Evolutionary conservation across 306 rosid species (phyloP).

Genomic region (Dalbergia cochinchinensis): DNA sequence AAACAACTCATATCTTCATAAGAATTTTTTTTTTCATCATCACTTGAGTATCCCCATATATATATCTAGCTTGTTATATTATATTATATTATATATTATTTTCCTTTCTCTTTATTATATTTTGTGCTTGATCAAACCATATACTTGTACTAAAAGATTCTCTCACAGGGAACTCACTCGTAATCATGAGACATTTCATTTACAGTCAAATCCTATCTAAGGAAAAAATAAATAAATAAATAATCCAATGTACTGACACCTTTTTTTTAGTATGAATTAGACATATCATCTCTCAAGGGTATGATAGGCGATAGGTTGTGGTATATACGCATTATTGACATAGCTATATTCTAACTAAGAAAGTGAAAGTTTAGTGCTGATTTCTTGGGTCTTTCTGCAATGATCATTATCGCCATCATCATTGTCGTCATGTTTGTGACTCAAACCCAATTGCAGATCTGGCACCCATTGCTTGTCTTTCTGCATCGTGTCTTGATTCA

Average conservation of each 20-base stretch:
- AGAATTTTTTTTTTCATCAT: too few relatives aligned
- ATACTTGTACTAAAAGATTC: conserved; percentile 25
- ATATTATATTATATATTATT: background rate
- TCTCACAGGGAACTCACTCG: conserved; percentile 15
- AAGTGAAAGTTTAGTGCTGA: conserved; percentile 77
- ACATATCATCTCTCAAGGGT: conserved; percentile 24
- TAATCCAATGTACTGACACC: conserved; percentile 30
- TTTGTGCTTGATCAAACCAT: conserved; percentile 10
- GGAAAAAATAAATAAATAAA: background rate
- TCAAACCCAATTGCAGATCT: conserved; percentile 69
- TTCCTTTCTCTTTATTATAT: conserved; percentile 23
- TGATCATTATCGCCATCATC: conserved; percentile 43
- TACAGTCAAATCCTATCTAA: conserved; percentile 7
- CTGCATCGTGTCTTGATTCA: conserved; percentile 50
- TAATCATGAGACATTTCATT: conserved; percentile 5
- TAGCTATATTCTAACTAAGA: conserved; percentile 53
- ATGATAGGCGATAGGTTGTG: conserved; percentile 38
- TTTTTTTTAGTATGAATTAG: conserved; percentile 24
- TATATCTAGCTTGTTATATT: background rate
- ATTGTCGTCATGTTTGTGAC: conserved; percentile 47
- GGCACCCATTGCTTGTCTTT: conserved; percentile 58
- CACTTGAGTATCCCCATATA: too few relatives aligned
- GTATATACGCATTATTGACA: conserved; percentile 41
- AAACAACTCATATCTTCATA: too few relatives aligned
- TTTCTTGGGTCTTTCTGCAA: conserved; percentile 56